These are phyloP conservation scores for Tetracentron sinense DNA, from an alignment of 164 flowering plant genomes.

Conservation along the genomic window DNA sequence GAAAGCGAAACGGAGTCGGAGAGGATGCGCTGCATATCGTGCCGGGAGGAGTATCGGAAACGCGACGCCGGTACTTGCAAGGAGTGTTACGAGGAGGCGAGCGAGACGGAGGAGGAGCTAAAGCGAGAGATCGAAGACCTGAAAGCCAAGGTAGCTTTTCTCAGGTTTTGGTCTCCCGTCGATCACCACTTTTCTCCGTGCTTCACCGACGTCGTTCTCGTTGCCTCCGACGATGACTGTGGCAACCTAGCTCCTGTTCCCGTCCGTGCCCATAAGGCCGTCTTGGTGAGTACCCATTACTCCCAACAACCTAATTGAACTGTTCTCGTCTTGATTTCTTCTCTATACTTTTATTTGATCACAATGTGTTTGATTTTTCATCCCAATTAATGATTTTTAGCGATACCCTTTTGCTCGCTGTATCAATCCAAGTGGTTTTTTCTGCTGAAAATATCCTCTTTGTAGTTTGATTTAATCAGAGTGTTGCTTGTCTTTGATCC, in stretches of 20 bases:
- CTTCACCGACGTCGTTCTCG: constrained; percentile 63
- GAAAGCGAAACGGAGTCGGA: constrained; percentile 3
- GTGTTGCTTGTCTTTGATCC: neutral
- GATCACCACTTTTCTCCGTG: constrained; percentile 19
- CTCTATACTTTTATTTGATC: neutral
- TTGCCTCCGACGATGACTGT: constrained; percentile 43
- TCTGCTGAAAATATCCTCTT: neutral
- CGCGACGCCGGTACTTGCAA: constrained; percentile 82
- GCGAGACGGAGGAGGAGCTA: constrained; percentile 85
- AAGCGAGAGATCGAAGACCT: constrained; percentile 90
- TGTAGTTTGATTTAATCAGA: neutral
- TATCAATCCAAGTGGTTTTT: neutral
- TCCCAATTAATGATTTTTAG: neutral
- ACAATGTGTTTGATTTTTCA: constrained; percentile 5
- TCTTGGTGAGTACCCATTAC: constrained; percentile 45
- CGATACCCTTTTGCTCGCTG: neutral
- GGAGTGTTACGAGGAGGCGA: constrained; percentile 94
- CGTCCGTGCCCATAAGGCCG: constrained; percentile 72
- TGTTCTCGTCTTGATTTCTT: neutral
- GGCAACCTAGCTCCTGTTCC: constrained; percentile 21
- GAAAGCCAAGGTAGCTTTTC: constrained; percentile 68
- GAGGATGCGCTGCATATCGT: constrained; percentile 66
- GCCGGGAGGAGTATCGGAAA: constrained; percentile 53
- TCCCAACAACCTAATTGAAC: neutral
- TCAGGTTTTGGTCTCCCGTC: constrained; percentile 39